Percentiles rank a stretch among this genome's conserved stretches.
Evolutionary conservation across 192 early-diverging fungal genomes (phyloP).

Genomic region (Gonapodya sp.): DNA sequence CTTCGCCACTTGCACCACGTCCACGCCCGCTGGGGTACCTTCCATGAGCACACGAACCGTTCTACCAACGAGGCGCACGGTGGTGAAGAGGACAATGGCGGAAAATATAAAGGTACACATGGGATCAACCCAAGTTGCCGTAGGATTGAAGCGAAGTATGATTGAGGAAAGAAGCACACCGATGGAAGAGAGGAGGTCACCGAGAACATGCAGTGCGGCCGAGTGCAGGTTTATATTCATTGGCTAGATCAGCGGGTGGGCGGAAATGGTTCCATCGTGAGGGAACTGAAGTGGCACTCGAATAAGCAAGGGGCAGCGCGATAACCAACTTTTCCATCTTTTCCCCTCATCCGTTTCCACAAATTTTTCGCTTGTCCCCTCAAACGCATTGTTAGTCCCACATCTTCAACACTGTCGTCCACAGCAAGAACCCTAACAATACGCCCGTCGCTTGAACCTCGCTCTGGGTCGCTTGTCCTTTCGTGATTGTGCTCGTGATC

Average conservation of each 20-base stretch:
- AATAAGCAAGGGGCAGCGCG: background rate
- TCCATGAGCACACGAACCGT: background rate
- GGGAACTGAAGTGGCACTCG: background rate
- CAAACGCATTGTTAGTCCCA: too few relatives aligned
- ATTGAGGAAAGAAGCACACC: conserved; percentile 70
- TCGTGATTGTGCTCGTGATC: conserved; percentile 25
- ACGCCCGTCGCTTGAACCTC: conserved; percentile 27
- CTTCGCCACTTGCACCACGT: conserved; percentile 28
- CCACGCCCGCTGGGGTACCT: conserved; percentile 37
- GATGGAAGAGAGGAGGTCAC: conserved; percentile 68
- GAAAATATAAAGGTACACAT: conserved; percentile 79
- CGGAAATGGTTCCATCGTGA: background rate
- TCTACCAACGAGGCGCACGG: conserved; percentile 47
- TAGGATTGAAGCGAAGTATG: conserved; percentile 48
- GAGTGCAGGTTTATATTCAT: conserved; percentile 63
- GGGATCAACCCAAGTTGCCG: conserved; percentile 58
- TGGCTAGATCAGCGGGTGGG: background rate
- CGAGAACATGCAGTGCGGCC: conserved; percentile 68
- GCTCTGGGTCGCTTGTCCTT: conserved; percentile 11
- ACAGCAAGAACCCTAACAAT: too few relatives aligned
- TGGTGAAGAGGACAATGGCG: conserved; percentile 60
- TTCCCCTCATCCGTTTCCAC: background rate
- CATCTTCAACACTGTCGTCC: too few relatives aligned
- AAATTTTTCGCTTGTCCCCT: background rate
- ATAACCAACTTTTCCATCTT: background rate